Evolutionary conservation across 2,329 filamentous ascomycete genomes (phyloP).

Genomic region (Metarhizium robertsii): DNA sequence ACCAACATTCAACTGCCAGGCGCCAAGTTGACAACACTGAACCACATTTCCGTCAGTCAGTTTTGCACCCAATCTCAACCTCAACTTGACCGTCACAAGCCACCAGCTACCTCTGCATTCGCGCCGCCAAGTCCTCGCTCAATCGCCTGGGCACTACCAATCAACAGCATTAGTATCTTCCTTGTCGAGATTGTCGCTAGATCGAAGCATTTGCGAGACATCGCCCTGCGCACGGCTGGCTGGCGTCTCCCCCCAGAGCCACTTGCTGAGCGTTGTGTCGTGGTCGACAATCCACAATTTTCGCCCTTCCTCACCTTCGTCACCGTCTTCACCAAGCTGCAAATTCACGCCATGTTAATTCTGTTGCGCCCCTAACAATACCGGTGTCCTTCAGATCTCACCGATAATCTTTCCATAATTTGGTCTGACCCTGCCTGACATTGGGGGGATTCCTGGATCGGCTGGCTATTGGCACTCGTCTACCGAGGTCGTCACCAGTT

Average conservation of each 20-base stretch:
- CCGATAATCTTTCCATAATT: neutral
- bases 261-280: neutral
- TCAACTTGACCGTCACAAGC: neutral
- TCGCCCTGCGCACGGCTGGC: neutral
- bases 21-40: no score
- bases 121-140: neutral
- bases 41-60: neutral
- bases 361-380: neutral
- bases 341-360: neutral
- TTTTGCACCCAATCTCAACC: neutral
- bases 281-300: neutral
- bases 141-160: neutral
- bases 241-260: neutral
- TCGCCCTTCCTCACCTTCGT: neutral
- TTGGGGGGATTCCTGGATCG: neutral
- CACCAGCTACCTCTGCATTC: neutral
- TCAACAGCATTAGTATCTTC: neutral
- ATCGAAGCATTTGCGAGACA: neutral
- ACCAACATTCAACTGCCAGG: no score
- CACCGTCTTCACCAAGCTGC: neutral
- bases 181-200: neutral
- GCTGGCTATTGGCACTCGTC: neutral
- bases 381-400: neutral
- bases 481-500: neutral
- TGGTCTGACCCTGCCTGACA: neutral